phyloP scores from a whole-genome alignment of 176 grass and related monocot genomes.

The Oryza australiensis region DNA sequence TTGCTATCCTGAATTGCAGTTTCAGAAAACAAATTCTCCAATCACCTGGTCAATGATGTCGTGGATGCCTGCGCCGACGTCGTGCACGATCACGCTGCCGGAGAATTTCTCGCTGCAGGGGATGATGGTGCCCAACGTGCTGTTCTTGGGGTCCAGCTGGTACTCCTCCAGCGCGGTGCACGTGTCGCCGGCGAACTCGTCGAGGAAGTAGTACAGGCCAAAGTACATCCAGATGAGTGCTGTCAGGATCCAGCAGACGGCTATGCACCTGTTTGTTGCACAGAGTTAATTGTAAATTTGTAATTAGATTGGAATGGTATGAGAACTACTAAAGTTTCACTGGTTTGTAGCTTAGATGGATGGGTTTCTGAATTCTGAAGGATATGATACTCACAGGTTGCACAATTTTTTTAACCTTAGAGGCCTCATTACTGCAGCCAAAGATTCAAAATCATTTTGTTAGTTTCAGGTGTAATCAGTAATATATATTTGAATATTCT shows the following conservation, averaged over 20 bases:
- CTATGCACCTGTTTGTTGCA: constrained; percentile 55
- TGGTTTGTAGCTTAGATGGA: not conserved
- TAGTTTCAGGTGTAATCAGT: not conserved
- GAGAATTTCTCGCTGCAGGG: constrained; percentile 58
- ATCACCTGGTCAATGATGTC: constrained; percentile 75
- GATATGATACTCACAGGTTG: constrained; percentile 50
- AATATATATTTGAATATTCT: not conserved
- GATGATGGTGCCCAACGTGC: constrained; percentile 79
- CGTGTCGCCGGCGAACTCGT: constrained; percentile 73
- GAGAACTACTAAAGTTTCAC: not conserved
- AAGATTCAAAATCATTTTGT: not conserved
- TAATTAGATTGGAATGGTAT: constrained; percentile 31
- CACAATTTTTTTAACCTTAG: constrained; percentile 44
- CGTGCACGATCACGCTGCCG: constrained; percentile 48
- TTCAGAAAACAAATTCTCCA: not conserved
- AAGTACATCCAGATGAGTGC: constrained; percentile 79
- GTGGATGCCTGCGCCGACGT: constrained; percentile 67
- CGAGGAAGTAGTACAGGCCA: constrained; percentile 84
- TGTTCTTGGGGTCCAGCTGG: constrained; percentile 73
- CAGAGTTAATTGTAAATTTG: not conserved
- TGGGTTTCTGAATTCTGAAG: constrained; percentile 7
- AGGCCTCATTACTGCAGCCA: constrained; percentile 49
- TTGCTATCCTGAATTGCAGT: not conserved
- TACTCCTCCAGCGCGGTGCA: constrained; percentile 77
- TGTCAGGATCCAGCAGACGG: constrained; percentile 74